These are phyloP conservation scores for Candida sanyaensis DNA, from an alignment of 1,139 yeast species.

Conservation along the genomic window DNA sequence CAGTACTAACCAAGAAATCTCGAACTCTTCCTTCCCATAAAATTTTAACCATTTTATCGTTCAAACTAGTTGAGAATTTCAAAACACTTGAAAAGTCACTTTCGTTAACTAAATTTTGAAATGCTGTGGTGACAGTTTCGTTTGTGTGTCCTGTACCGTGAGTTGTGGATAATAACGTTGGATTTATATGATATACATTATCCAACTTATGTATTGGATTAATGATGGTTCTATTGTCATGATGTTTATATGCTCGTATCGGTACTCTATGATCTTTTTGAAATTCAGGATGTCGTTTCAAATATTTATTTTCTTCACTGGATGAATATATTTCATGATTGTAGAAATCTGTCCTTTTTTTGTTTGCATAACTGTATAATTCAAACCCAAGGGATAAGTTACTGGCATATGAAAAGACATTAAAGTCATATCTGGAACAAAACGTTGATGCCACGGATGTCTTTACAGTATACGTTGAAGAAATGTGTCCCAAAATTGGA, in stretches of 20 bases:
- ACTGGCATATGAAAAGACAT: slow-evolving; percentile 86
- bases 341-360: slow-evolving; percentile 7
- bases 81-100: slow-evolving; percentile 69
- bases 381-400: slow-evolving; percentile 87
- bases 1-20: slow-evolving; percentile 79
- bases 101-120: slow-evolving; percentile 51
- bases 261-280: slow-evolving; percentile 5
- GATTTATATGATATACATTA: slow-evolving; percentile 28
- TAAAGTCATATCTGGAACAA: slow-evolving; percentile 86
- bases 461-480: slow-evolving; percentile 85
- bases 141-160: slow-evolving; percentile 5
- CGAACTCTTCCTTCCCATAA: slow-evolving; percentile 89
- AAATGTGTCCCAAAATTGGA: slow-evolving; percentile 88
- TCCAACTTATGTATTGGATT: slow-evolving; percentile 29
- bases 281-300: slow-evolving; percentile 7
- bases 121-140: slow-evolving; percentile 52
- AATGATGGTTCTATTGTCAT: slow-evolving; percentile 11
- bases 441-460: slow-evolving; percentile 78
- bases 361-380: slow-evolving; percentile 53
- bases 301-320: slow-evolving; percentile 9
- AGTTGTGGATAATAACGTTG: slow-evolving; percentile 21
- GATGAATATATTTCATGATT: slow-evolving; percentile 12
- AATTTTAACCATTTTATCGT: slow-evolving; percentile 59
- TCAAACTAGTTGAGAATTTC: slow-evolving; percentile 72
- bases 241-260: slow-evolving; percentile 7